Base-by-base conservation (phyloP, 2,329 filamentous ascomycete genomes). In the Sporothrix phasma region DNA sequence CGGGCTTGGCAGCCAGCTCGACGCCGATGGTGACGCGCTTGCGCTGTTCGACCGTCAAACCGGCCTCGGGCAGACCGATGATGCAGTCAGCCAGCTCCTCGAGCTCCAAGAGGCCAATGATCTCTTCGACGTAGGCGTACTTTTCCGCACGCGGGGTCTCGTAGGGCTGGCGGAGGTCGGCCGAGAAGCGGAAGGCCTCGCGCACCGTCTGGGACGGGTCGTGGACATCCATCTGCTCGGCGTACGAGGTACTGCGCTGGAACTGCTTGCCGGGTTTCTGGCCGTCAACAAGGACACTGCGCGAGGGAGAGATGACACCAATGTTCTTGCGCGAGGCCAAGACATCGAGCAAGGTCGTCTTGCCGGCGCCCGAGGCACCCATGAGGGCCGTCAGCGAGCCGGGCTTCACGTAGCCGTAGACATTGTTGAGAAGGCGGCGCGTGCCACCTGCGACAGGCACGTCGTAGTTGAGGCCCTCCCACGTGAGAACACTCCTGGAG, bases 21-120 rank as follows among this genome's bases (percentile, higher is more conserved):
- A 96, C 90, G 70, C 90, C 92, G 65, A 96, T 96, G 0, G 92
- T 96, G n/a, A 96, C 84, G 70, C 90, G 88, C 75, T 86, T 86
- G 59, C 82, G 79, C 74, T 86, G 82, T 71, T 86, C 84, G 13
- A 85, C 82, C 3, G 86, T 88, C 26, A 89, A 78, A 67, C 89
- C 91, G 71, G 89, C 87, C 70, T 92, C 82, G 3, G 81, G 78
- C 2, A 75, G 77, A 34, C 83, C 82, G 59, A 85, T 84, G 37
- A 85, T 81, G 63, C 80, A 81, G 70, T 85, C 83, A 1, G 83
- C 82, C 45, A 84, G 82, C 7, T 76, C 69, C 70, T 84, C 82
- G 77, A 85, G 84, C 70, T 85, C 82, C 4, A 85, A 71, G 5
- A 85, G 74, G 1, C 79, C 76, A 51, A 86, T 83, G 26, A 76